phyloP scores from a whole-genome alignment of 139 green algal genomes.

The Microglena sp. region DNA sequence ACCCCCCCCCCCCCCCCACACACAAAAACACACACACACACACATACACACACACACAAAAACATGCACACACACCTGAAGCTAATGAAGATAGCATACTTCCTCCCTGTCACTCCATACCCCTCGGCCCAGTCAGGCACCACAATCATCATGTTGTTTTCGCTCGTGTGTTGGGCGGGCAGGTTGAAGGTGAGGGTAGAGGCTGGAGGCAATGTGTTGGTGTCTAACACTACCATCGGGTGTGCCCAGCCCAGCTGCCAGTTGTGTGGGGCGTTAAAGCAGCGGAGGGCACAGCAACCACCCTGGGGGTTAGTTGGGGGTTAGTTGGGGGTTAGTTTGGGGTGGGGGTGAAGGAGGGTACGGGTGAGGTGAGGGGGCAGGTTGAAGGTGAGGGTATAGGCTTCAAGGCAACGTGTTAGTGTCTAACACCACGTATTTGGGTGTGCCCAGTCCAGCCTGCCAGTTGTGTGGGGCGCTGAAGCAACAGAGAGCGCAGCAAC shows the following conservation, averaged over 20 bases:
- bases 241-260: slow-evolving; percentile 33
- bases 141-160: slow-evolving; percentile 7
- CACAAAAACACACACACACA: too few relatives aligned
- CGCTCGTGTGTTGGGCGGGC: neutral
- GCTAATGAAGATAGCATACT: slow-evolving; percentile 1
- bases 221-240: neutral
- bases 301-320: too few relatives aligned
- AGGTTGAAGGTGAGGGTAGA: neutral
- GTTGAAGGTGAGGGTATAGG: neutral
- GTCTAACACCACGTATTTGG: neutral
- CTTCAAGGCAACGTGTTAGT: neutral
- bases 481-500: slow-evolving; percentile 31
- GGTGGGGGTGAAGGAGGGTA: too few relatives aligned
- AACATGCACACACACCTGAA: slow-evolving; percentile 8
- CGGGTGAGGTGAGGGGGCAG: slow-evolving; percentile 4
- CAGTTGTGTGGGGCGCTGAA: slow-evolving; percentile 30
- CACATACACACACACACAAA: too few relatives aligned
- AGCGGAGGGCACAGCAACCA: slow-evolving; percentile 30
- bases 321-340: too few relatives aligned
- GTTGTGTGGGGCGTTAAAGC: slow-evolving; percentile 29
- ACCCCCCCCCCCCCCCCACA: too few relatives aligned
- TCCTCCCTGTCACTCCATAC: neutral
- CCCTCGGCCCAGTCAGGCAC: slow-evolving; percentile 1
- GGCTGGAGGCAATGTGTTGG: neutral
- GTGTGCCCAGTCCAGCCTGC: slow-evolving; percentile 28